Evolutionary conservation across 2,329 filamentous ascomycete species (phyloP).

Genomic region (Chalara sp.): DNA sequence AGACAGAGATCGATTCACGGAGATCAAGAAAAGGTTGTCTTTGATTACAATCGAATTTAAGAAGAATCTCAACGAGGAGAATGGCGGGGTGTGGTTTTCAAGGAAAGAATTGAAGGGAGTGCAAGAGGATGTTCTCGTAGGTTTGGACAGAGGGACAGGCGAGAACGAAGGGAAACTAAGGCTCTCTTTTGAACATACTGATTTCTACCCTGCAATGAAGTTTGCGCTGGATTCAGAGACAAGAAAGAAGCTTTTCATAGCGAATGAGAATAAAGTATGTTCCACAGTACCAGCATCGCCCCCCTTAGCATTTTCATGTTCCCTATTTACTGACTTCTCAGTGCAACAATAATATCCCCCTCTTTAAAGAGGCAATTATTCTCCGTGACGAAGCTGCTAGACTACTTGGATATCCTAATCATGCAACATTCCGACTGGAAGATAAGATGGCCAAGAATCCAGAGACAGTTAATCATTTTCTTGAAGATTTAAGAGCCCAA

Average conservation of each 20-base stretch:
- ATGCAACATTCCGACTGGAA: constrained; percentile 16
- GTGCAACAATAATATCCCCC: too few relatives aligned
- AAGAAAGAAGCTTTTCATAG: constrained; percentile 61
- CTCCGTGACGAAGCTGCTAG: not conserved
- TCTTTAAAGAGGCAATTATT: not conserved
- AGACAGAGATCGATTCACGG: constrained; percentile 74
- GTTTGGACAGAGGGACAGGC: constrained; percentile 63
- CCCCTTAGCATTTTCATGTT: too few relatives aligned
- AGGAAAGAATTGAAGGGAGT: constrained; percentile 67
- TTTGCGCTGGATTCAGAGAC: constrained; percentile 66
- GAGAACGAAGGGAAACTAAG: constrained; percentile 68
- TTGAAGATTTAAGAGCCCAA: not conserved
- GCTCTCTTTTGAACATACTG: constrained; percentile 77
- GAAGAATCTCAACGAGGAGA: constrained; percentile 78
- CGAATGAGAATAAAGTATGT: constrained; percentile 69
- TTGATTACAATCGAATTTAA: constrained; percentile 69
- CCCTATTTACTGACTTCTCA: too few relatives aligned
- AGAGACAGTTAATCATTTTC: not conserved
- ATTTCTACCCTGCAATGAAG: constrained; percentile 71
- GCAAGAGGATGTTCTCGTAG: constrained; percentile 60
- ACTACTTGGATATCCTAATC: not conserved
- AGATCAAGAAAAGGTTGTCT: constrained; percentile 74
- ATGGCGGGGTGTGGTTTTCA: constrained; percentile 73
- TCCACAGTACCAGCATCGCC: too few relatives aligned
- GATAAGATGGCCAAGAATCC: not conserved